Percentiles rank a stretch among this genome's conserved stretches.
Evolutionary conservation across 2,329 filamentous ascomycete species (phyloP).

Genomic region (Trichoderma semiorbis): DNA sequence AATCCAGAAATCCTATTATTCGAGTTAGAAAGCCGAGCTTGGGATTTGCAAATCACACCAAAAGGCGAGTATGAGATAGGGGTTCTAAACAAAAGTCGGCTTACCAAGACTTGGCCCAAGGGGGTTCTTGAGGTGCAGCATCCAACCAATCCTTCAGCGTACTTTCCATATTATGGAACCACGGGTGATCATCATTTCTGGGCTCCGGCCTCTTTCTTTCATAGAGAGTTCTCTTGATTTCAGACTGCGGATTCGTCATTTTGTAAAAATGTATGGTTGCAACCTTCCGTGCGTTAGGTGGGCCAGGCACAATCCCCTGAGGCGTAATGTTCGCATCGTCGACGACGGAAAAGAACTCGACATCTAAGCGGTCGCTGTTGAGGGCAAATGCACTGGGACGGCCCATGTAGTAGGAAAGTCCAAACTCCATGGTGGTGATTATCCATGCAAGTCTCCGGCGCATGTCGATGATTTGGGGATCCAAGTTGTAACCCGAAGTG

Average conservation of each 20-base stretch:
- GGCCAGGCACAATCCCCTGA: conserved; percentile 68
- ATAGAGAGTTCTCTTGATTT: conserved; percentile 83
- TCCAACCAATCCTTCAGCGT: conserved; percentile 80
- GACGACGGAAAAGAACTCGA: conserved; percentile 77
- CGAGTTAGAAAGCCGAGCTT: neutral
- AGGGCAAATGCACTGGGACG: conserved; percentile 83
- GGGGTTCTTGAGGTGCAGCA: conserved; percentile 65
- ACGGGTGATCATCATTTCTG: conserved; percentile 75
- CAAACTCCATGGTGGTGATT: conserved; percentile 82
- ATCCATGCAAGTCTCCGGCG: conserved; percentile 85
- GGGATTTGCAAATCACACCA: neutral
- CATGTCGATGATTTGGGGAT: conserved; percentile 82
- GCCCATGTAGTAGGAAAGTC: conserved; percentile 82
- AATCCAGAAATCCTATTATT: conserved; percentile 57
- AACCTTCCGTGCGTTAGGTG: conserved; percentile 76
- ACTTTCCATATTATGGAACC: conserved; percentile 76
- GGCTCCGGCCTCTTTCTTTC: conserved; percentile 77
- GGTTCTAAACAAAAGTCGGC: conserved; percentile 27
- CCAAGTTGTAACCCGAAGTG: conserved; percentile 56
- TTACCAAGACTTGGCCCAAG: conserved; percentile 77
- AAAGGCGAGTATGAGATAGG: too few relatives aligned
- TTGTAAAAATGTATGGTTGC: conserved; percentile 91
- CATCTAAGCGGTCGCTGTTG: conserved; percentile 76
- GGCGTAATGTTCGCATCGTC: conserved; percentile 80
- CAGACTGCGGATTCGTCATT: conserved; percentile 82